Evolutionary conservation across 805 yeast species (phyloP), one percentile per base, ranked within the genome.

Genomic region (Hanseniaspora clermontiae): DNA sequence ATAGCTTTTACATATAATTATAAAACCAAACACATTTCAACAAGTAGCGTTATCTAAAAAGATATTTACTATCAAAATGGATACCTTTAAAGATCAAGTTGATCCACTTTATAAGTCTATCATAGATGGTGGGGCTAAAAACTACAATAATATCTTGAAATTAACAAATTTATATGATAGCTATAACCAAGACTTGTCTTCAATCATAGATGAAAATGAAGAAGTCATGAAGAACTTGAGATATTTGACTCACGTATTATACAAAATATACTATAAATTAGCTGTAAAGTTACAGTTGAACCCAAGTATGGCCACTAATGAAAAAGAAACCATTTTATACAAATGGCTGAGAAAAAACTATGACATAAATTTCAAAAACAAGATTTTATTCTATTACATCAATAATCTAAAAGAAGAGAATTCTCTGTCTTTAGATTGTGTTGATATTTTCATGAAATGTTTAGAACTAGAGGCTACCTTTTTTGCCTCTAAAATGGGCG

Each of bases 301-400:
- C 15, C 59, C 63, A 11, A 53, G 59, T 11, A 60, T 48, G 27
- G 61, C 62, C 4, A 43, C 62, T 7, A 74, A 74, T 45, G 81
- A 76, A 38, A 76, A 78, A 56, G 74, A 75, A 59, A 68, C 70
- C 17, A 62, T 74, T 9, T 76, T 82, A n/a, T 76, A 76, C 37
- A 73, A 75, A 60, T 86, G 95, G 91, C 66, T 87, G 40, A 72
- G 73, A 56, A 75, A 77, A 50, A 75, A 77, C 56, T 85, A 85
- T 68, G 75, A 75, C 40, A 19, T 51, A 15, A 68, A 70, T 24
- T 85, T 72, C 69, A 80, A 82, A 62, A 61, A 62, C 3, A 64
- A 68, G 36, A 29, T 56, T 15, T 59, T 84, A 27, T 64, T 77
- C 29, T 65, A 67, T 15, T 66, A 78, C 51, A 67, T 83, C 60